Conservation (phyloP, 352 stramenopile genomes). For the Blastocystis sp. region DNA sequence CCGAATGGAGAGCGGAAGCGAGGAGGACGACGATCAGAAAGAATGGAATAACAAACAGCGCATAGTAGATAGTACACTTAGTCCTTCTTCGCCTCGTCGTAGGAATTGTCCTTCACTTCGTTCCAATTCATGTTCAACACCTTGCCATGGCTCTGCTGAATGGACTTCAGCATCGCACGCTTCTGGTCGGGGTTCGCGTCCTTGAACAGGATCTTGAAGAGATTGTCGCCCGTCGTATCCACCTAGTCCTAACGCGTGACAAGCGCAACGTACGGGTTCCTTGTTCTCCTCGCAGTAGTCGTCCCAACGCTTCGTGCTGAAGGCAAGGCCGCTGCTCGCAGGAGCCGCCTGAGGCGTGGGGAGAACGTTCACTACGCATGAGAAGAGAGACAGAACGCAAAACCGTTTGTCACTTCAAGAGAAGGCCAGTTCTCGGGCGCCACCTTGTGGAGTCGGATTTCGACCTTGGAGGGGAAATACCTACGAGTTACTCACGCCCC, state of each 20-base stretch:
- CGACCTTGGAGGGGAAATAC: slow-evolving; percentile 67
- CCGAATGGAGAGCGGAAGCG: too few relatives aligned
- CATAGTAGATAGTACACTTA: slow-evolving; percentile 46
- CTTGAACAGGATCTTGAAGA: slow-evolving; percentile 68
- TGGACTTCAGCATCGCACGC: slow-evolving; percentile 66
- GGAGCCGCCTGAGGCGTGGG: slow-evolving; percentile 9
- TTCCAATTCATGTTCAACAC: slow-evolving; percentile 70
- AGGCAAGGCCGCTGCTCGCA: not conserved
- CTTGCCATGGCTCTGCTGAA: slow-evolving; percentile 72
- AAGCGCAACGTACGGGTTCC: not conserved
- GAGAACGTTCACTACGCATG: slow-evolving; percentile 11
- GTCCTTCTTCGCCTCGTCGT: slow-evolving; percentile 54
- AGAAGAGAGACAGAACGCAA: not conserved
- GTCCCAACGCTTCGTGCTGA: slow-evolving; percentile 64
- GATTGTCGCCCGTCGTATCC: slow-evolving; percentile 53
- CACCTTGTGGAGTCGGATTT: slow-evolving; percentile 66
- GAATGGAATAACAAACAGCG: not conserved
- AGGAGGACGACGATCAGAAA: not conserved
- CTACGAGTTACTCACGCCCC: not conserved
- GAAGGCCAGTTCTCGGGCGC: slow-evolving; percentile 49
- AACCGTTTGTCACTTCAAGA: slow-evolving; percentile 24
- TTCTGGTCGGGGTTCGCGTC: slow-evolving; percentile 38
- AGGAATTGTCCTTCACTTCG: slow-evolving; percentile 73
- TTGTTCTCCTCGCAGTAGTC: slow-evolving; percentile 57
- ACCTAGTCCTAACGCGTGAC: not conserved